Percentiles rank a stretch among this genome's conserved stretches.
These are phyloP conservation scores for Fusarium sp. DNA, from an alignment of 2,329 filamentous ascomycete species.

Conservation along the genomic window DNA sequence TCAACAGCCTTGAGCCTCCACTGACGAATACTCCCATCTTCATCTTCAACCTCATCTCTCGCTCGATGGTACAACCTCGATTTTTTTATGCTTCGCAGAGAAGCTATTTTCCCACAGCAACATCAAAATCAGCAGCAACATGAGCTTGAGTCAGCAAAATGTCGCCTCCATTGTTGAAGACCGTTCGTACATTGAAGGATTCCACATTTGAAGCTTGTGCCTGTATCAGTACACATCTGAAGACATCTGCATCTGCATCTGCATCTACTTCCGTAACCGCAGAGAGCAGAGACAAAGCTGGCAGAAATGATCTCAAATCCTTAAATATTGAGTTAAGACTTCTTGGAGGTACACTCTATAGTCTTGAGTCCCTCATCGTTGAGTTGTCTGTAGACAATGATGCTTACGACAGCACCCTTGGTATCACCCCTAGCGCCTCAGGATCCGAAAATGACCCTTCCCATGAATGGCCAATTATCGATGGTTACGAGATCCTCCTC, in stretches of 20 bases:
- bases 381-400: slow-evolving; percentile 31
- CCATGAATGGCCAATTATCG: slow-evolving; percentile 34
- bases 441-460: not conserved
- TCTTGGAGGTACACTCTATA: slow-evolving; percentile 34
- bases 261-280: not conserved
- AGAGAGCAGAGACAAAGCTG: not conserved
- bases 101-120: not conserved
- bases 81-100: not conserved
- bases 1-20: not conserved
- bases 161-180: slow-evolving; percentile 13
- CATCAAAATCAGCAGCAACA: not conserved
- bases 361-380: slow-evolving; percentile 35
- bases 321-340: slow-evolving; percentile 36
- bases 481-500: slow-evolving; percentile 35
- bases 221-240: slow-evolving; percentile 19
- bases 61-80: not conserved
- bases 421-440: slow-evolving; percentile 2
- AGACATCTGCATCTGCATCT: not conserved
- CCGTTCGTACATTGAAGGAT: slow-evolving; percentile 28
- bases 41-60: not conserved
- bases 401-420: slow-evolving; percentile 9
- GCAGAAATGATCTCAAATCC: slow-evolving; percentile 23
- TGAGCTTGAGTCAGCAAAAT: slow-evolving; percentile 12
- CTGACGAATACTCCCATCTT: not conserved
- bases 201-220: slow-evolving; percentile 30